Conservation (phyloP, 225 moss, liverwort and hornwort genomes). For the Marchantia paleacea region DNA sequence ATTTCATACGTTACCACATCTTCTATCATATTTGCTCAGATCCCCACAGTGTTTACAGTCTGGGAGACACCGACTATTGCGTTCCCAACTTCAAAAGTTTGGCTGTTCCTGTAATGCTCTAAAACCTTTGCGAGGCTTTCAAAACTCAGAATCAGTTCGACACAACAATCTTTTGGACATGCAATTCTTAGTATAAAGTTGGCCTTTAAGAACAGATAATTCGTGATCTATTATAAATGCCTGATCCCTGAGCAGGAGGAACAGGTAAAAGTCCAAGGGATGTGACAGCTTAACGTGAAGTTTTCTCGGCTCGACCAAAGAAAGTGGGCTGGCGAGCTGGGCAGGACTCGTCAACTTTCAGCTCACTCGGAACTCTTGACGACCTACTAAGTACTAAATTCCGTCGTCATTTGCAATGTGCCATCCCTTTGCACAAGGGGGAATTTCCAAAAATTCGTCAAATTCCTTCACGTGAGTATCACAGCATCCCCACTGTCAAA, state of each 20-base stretch:
- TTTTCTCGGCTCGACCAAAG: neutral
- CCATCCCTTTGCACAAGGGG: constrained; percentile 80
- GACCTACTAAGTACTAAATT: neutral
- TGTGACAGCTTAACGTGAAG: neutral
- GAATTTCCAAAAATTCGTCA: constrained; percentile 84
- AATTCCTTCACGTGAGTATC: constrained; percentile 86
- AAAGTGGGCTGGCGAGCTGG: neutral
- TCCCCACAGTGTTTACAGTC: no score
- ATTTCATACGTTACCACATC: no score
- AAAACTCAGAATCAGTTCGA: neutral
- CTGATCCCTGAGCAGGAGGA: neutral
- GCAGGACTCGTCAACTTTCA: neutral
- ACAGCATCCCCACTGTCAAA: constrained; percentile 85
- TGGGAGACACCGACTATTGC: neutral
- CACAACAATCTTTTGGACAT: neutral
- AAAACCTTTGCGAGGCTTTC: neutral
- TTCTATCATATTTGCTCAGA: no score
- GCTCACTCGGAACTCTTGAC: no score
- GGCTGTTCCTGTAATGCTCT: neutral
- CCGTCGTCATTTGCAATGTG: constrained; percentile 51
- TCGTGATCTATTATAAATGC: neutral
- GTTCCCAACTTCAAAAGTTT: neutral
- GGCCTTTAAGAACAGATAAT: no score
- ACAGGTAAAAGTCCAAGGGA: neutral
- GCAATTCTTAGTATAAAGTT: neutral